These are phyloP conservation scores for Jacaranda mimosifolia DNA, from an alignment of 257 asterid genomes.

Conservation along the genomic window DNA sequence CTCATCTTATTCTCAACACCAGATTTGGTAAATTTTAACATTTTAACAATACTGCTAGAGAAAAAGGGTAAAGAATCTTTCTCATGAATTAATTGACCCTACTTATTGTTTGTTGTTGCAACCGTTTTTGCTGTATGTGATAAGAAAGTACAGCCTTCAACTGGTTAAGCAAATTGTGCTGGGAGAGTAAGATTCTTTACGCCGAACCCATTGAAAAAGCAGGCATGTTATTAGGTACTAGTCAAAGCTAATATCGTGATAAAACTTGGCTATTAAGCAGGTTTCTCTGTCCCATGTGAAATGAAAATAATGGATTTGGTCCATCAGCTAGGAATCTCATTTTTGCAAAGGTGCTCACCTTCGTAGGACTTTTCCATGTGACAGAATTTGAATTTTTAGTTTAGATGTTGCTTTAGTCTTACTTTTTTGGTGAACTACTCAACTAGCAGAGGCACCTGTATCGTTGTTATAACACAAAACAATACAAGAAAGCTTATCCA, in stretches of 20 bases:
- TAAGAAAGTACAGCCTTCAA: slow-evolving; percentile 11
- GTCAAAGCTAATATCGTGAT: too few relatives aligned
- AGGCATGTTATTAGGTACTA: too few relatives aligned
- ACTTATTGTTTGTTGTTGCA: neutral
- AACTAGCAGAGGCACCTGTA: neutral
- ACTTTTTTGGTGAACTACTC: neutral
- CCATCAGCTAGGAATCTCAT: neutral
- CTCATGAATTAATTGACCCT: neutral
- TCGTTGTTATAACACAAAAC: neutral
- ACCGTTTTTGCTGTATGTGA: neutral
- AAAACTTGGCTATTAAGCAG: neutral
- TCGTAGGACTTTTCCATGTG: neutral
- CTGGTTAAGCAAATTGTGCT: neutral
- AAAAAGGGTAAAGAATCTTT: neutral
- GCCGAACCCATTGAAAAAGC: too few relatives aligned
- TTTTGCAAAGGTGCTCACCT: neutral
- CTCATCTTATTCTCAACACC: slow-evolving; percentile 1
- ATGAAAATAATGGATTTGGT: neutral
- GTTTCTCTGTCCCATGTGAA: neutral
- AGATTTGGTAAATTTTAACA: neutral
- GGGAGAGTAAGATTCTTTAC: neutral
- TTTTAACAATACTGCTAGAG: neutral
- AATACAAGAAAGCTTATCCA: neutral
- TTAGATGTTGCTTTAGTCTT: neutral
- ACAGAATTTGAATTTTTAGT: neutral